A percentile compares a stretch with the other conserved stretches of the same genome.
These are phyloP conservation scores for Chrysosporium queenslandicum DNA, from an alignment of 2,329 filamentous ascomycete genomes.

Conservation along the genomic window DNA sequence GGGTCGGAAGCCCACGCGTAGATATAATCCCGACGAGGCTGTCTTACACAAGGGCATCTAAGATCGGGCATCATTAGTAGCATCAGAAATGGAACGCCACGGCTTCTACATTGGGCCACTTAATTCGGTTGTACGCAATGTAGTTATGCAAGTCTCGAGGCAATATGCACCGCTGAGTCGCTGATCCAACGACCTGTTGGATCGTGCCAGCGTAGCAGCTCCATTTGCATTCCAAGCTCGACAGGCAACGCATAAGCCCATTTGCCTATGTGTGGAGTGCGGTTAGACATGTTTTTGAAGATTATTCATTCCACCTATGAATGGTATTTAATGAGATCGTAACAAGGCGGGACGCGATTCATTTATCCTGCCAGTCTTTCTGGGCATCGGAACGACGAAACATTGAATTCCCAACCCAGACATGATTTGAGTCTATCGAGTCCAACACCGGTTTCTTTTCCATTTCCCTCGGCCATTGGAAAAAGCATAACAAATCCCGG, in stretches of 20 bases:
- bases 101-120: too few species aligned
- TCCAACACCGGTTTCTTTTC: constrained; percentile 10
- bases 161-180: too few species aligned
- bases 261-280: background rate
- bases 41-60: too few species aligned
- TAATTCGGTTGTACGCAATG: too few species aligned
- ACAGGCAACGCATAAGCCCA: background rate
- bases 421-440: constrained; percentile 11
- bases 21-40: too few species aligned
- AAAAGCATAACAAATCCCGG: constrained; percentile 6
- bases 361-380: background rate
- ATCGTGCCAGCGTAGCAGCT: too few species aligned
- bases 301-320: constrained; percentile 13
- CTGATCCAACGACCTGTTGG: too few species aligned
- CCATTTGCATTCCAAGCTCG: background rate
- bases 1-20: too few species aligned
- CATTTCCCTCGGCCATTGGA: constrained; percentile 7
- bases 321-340: constrained; percentile 14
- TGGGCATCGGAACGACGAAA: constrained; percentile 4
- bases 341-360: constrained; percentile 11
- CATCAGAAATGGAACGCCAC: too few species aligned
- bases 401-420: constrained; percentile 1
- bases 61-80: too few species aligned
- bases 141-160: too few species aligned
- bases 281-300: background rate